phyloP scores from a whole-genome alignment of 768 basidiomycete genomes.

The Lactifluus volemus region DNA sequence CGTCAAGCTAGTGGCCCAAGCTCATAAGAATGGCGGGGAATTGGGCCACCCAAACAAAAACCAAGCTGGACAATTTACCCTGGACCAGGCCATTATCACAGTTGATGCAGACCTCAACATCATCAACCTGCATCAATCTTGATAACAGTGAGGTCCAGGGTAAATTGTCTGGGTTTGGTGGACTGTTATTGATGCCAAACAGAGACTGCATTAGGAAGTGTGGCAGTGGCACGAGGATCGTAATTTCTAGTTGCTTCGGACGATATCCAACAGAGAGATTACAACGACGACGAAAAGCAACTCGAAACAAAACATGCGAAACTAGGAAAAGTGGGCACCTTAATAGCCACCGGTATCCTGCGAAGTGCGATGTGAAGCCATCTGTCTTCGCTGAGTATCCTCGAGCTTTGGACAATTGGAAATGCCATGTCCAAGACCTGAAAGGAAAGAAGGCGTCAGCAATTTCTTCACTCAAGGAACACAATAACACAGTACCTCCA shows the following conservation, averaged over 20 bases:
- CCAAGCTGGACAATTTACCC: too few relatives aligned
- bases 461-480: background rate
- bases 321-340: background rate
- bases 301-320: background rate
- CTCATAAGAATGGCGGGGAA: too few relatives aligned
- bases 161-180: background rate
- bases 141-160: too few relatives aligned
- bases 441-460: background rate
- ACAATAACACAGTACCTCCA: conserved; percentile 51
- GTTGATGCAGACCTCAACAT: too few relatives aligned
- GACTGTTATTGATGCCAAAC: background rate
- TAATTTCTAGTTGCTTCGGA: background rate
- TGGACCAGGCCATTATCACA: too few relatives aligned
- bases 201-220: too few relatives aligned
- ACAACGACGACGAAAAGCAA: background rate
- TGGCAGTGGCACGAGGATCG: too few relatives aligned
- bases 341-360: conserved; percentile 51
- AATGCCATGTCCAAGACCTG: conserved; percentile 89
- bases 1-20: too few relatives aligned
- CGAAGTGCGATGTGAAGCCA: conserved; percentile 73
- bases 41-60: too few relatives aligned
- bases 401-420: conserved; percentile 96
- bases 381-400: conserved; percentile 82
- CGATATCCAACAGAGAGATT: background rate
- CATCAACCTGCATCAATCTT: too few relatives aligned